Evolutionary conservation across 306 rosid species (phyloP).

Genomic region (Rosa multiflora): DNA sequence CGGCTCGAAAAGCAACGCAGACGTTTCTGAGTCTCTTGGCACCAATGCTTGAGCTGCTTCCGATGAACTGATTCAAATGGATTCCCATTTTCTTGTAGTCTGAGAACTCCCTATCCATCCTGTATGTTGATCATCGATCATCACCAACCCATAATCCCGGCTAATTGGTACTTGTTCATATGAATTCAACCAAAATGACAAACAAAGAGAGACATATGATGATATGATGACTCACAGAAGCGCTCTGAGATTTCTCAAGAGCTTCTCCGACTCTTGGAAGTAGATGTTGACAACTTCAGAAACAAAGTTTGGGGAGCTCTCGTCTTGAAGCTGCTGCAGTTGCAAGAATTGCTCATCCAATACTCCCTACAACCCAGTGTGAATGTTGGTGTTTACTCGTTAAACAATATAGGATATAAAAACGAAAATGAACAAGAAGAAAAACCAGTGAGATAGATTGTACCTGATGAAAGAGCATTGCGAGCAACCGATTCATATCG

Average conservation of each 20-base stretch:
- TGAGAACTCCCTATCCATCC: constrained; percentile 67
- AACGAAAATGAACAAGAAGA: background rate
- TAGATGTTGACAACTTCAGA: constrained; percentile 89
- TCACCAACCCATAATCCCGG: background rate
- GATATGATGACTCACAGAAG: constrained; percentile 44
- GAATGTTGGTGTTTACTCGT: background rate
- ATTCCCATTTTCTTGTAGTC: constrained; percentile 83
- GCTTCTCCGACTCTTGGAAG: constrained; percentile 91
- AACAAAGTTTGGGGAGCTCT: constrained; percentile 87
- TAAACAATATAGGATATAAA: background rate
- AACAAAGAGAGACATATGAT: background rate
- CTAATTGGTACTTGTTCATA: background rate
- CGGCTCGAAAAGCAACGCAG: constrained; percentile 88
- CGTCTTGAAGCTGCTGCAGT: constrained; percentile 92
- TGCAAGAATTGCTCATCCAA: constrained; percentile 94
- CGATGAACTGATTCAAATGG: constrained; percentile 91
- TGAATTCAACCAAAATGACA: background rate
- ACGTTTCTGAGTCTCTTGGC: constrained; percentile 86
- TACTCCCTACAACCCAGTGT: constrained; percentile 54
- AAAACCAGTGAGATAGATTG: background rate
- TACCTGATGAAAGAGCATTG: constrained; percentile 94
- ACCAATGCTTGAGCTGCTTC: constrained; percentile 97
- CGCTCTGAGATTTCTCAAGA: constrained; percentile 70
- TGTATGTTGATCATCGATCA: constrained; percentile 11
- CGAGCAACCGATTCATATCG: constrained; percentile 95